Evolutionary conservation across 371 early-diverging fungal species (phyloP).

Genomic region (Mucor velutinosus): DNA sequence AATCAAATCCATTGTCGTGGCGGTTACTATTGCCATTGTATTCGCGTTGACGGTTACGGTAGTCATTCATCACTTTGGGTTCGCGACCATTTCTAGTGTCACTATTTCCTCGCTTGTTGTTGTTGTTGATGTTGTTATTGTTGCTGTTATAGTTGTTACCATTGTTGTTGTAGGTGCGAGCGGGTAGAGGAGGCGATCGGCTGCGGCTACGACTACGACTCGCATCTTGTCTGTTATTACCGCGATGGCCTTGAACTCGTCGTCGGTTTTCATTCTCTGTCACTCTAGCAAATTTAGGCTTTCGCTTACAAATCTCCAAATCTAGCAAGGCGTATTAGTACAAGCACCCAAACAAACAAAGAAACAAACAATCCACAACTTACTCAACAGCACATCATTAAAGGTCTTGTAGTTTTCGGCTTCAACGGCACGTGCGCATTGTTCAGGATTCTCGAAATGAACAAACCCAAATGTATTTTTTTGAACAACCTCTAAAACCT

Average conservation of each 20-base stretch:
- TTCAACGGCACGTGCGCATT: conserved; percentile 45
- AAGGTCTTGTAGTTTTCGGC: conserved; percentile 43
- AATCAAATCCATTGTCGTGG: background rate
- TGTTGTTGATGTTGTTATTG: background rate
- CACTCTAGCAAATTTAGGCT: conserved; percentile 30
- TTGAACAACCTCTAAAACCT: conserved; percentile 42
- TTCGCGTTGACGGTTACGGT: background rate
- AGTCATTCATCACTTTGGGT: background rate
- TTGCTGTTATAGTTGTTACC: background rate
- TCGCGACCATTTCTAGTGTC: background rate
- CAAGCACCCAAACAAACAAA: background rate
- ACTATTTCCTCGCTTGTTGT: conserved; percentile 7
- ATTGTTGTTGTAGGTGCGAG: background rate
- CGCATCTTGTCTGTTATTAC: conserved; percentile 9
- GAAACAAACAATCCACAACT: conserved; percentile 7
- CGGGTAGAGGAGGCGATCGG: background rate
- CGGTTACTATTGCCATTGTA: background rate
- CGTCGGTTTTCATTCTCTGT: conserved; percentile 5
- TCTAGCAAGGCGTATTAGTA: conserved; percentile 10
- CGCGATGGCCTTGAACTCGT: background rate
- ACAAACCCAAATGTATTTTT: conserved; percentile 46
- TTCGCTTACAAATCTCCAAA: conserved; percentile 30
- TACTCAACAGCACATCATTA: conserved; percentile 44
- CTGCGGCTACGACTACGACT: background rate
- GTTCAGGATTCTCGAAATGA: conserved; percentile 42